Conservation (phyloP, 805 yeast species). For the Spathaspora hagerdaliae region DNA sequence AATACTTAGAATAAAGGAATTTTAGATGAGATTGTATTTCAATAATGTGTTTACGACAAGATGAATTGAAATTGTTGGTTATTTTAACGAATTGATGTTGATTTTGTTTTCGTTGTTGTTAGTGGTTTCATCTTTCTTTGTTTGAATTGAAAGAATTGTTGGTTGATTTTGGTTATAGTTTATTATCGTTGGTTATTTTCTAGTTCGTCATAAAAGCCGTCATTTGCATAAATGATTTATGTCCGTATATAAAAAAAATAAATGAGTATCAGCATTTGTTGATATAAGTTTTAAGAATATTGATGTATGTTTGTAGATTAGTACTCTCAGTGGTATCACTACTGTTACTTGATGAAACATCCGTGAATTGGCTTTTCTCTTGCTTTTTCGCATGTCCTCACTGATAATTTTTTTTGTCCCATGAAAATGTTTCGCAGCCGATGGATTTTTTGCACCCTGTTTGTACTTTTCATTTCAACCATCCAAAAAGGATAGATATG, state of each 20-base stretch:
- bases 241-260: background rate
- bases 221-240: background rate
- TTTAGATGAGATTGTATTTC: background rate
- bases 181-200: background rate
- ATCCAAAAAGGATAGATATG: background rate
- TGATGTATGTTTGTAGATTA: no score
- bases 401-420: no score
- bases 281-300: background rate
- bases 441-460: background rate
- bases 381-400: no score
- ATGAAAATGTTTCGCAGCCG: background rate
- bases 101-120: no score
- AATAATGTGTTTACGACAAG: background rate
- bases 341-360: no score
- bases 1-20: background rate
- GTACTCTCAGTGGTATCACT: no score
- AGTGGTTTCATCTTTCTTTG: no score
- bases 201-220: background rate
- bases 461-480: background rate
- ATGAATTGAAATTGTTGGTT: background rate
- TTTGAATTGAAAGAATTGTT: no score
- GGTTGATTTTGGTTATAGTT: background rate
- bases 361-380: no score
- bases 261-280: background rate
- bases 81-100: no score